These are phyloP conservation scores for Teratosphaeria zuluensis DNA, from an alignment of 2,329 filamentous ascomycete species.

Conservation along the genomic window DNA sequence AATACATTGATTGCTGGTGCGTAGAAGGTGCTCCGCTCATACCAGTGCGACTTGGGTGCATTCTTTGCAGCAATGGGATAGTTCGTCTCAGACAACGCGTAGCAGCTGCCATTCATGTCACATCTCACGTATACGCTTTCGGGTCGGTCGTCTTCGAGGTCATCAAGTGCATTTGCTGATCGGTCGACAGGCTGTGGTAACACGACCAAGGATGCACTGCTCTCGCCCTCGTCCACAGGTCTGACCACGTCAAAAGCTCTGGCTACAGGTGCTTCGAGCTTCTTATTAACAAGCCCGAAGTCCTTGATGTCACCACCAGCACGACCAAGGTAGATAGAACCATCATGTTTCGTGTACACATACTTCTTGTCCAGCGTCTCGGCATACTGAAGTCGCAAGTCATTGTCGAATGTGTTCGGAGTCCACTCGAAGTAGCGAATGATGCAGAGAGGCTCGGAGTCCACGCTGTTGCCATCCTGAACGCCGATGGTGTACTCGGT, in stretches of 20 bases:
- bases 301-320: constrained; percentile 59
- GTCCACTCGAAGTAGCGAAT: constrained; percentile 92
- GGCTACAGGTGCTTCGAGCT: constrained; percentile 24
- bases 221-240: constrained; percentile 55
- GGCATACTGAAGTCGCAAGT: constrained; percentile 75
- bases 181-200: constrained; percentile 74
- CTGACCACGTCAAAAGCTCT: constrained; percentile 24
- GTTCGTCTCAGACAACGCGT: constrained; percentile 74
- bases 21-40: constrained; percentile 44
- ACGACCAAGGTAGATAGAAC: constrained; percentile 51
- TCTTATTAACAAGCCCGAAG: constrained; percentile 24
- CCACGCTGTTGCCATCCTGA: constrained; percentile 59
- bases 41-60: constrained; percentile 48
- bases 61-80: constrained; percentile 78
- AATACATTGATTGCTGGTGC: constrained; percentile 19
- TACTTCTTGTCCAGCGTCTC: constrained; percentile 80
- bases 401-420: constrained; percentile 80
- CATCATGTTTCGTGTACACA: constrained; percentile 78
- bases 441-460: constrained; percentile 62
- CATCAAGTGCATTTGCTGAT: constrained; percentile 23
- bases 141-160: constrained; percentile 27
- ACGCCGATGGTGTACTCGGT: constrained; percentile 88
- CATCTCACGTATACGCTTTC: constrained; percentile 68
- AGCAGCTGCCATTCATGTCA: constrained; percentile 83
- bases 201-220: constrained; percentile 66